phyloP scores from a whole-genome alignment of 805 yeast species.

The Ogataea angusta region DNA sequence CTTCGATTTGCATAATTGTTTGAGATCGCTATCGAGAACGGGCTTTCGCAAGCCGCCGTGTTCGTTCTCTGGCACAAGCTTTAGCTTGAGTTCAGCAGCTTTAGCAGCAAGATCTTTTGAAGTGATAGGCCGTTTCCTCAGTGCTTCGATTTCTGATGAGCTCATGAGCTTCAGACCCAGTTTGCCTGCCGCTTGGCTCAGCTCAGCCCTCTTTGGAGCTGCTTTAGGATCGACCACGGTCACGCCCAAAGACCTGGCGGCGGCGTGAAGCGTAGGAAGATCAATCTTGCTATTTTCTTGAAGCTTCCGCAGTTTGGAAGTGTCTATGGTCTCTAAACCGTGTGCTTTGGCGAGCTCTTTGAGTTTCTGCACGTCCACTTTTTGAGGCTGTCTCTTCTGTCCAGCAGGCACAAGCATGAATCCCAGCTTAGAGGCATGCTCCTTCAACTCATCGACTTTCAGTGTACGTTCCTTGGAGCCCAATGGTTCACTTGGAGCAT shows the following conservation, averaged over 20 bases:
- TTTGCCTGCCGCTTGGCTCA: constrained; percentile 23
- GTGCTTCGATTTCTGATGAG: constrained; percentile 29
- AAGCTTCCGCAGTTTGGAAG: constrained; percentile 14
- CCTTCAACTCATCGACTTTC: constrained; percentile 31
- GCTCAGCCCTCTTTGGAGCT: constrained; percentile 6
- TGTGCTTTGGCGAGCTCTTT: constrained; percentile 16
- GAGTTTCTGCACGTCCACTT: constrained; percentile 5
- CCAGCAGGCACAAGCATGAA: constrained; percentile 33
- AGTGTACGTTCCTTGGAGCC: constrained; percentile 9
- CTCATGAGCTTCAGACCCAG: constrained; percentile 36
- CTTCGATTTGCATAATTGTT: constrained; percentile 39
- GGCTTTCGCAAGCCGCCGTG: constrained; percentile 15
- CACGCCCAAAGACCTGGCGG: constrained; percentile 26
- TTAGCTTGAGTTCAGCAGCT: constrained; percentile 42
- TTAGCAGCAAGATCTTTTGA: constrained; percentile 33
- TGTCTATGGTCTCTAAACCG: constrained; percentile 19
- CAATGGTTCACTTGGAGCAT: constrained; percentile 21
- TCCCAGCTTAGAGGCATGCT: constrained; percentile 35
- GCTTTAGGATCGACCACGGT: constrained; percentile 11
- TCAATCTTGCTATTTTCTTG: constrained; percentile 7
- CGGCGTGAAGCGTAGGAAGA: constrained; percentile 8
- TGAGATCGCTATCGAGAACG: constrained; percentile 27
- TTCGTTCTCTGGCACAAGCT: constrained; percentile 30
- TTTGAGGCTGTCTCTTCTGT: constrained; percentile 18
- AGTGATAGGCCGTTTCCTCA: constrained; percentile 29